A percentile compares a stretch with the other conserved stretches of the same genome.
Conservation (phyloP, 768 basidiomycete species). For the Hygrocybe coccinea region DNA sequence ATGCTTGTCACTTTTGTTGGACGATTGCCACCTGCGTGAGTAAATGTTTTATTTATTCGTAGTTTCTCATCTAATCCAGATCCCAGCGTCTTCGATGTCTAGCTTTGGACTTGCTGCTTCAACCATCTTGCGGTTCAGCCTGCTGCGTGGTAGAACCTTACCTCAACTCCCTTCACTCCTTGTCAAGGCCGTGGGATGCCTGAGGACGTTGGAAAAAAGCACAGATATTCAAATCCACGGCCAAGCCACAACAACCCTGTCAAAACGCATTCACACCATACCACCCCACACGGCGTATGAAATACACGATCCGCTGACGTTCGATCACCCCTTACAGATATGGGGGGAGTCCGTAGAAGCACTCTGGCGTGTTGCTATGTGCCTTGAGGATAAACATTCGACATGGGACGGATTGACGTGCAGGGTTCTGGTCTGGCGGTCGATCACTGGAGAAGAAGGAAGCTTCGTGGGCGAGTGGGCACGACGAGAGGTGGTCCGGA, state of each 20-base stretch:
- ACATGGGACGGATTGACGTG: slow-evolving; percentile 52
- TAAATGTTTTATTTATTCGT: slow-evolving; percentile 6
- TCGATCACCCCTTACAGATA: slow-evolving; percentile 25
- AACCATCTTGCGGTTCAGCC: slow-evolving; percentile 35
- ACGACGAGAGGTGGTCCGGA: slow-evolving; percentile 32
- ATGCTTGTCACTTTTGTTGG: slow-evolving; percentile 44
- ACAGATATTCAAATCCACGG: slow-evolving; percentile 2
- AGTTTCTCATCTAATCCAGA: slow-evolving; percentile 10
- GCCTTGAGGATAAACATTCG: slow-evolving; percentile 19
- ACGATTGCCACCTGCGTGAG: slow-evolving; percentile 26
- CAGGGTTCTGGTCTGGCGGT: slow-evolving; percentile 55
- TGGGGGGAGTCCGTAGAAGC: slow-evolving; percentile 53
- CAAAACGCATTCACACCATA: neutral
- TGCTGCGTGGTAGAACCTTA: slow-evolving; percentile 26
- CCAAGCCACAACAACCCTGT: slow-evolving; percentile 12
- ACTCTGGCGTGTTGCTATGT: slow-evolving; percentile 55
- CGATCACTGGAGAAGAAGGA: slow-evolving; percentile 36
- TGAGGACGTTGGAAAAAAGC: slow-evolving; percentile 29
- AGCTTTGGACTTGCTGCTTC: slow-evolving; percentile 18
- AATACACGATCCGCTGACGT: slow-evolving; percentile 32
- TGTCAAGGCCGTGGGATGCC: slow-evolving; percentile 18
- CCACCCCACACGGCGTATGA: slow-evolving; percentile 21
- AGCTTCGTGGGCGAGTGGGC: slow-evolving; percentile 51
- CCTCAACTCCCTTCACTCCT: slow-evolving; percentile 31
- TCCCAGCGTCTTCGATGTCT: slow-evolving; percentile 10